Evolutionary conservation across 331 rosid genomes (phyloP).

Genomic region (Pyracantha coccinea): DNA sequence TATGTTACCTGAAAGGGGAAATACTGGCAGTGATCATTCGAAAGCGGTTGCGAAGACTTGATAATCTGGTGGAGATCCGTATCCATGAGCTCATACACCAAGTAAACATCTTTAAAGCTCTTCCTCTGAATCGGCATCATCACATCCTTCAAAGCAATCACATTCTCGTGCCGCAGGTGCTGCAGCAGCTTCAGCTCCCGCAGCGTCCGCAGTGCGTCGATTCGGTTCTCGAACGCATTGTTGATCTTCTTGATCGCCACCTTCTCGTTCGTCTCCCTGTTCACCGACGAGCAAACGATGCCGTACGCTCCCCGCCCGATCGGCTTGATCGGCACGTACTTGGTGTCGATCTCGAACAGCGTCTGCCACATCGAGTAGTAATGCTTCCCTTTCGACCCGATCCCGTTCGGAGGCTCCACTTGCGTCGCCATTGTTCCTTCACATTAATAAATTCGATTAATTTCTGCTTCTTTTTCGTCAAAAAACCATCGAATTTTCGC

Average conservation of each 20-base stretch:
- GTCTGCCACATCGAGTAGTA: constrained; percentile 78
- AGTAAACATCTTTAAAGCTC: constrained; percentile 67
- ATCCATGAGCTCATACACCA: constrained; percentile 85
- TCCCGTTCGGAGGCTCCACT: constrained; percentile 78
- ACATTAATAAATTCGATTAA: not conserved
- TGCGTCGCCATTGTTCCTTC: constrained; percentile 62
- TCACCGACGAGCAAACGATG: constrained; percentile 69
- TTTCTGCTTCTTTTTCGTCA: not conserved
- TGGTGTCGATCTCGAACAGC: constrained; percentile 67
- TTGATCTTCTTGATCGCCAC: constrained; percentile 79
- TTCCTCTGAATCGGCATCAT: constrained; percentile 63
- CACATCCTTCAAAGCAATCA: constrained; percentile 72
- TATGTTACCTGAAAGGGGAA: constrained; percentile 73
- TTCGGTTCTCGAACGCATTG: constrained; percentile 63
- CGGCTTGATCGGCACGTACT: constrained; percentile 77
- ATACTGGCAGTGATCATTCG: constrained; percentile 78
- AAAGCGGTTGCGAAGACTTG: constrained; percentile 63
- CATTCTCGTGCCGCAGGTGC: constrained; percentile 68
- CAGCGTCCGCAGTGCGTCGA: constrained; percentile 69
- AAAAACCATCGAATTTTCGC: not conserved
- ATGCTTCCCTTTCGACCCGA: constrained; percentile 49
- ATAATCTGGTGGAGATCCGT: constrained; percentile 85
- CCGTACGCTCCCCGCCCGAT: constrained; percentile 85
- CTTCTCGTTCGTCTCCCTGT: constrained; percentile 57
- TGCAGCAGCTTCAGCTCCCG: constrained; percentile 74